Base-by-base conservation (phyloP, 2,329 filamentous ascomycete genomes). In the Arthrobotrys musiformis region DNA sequence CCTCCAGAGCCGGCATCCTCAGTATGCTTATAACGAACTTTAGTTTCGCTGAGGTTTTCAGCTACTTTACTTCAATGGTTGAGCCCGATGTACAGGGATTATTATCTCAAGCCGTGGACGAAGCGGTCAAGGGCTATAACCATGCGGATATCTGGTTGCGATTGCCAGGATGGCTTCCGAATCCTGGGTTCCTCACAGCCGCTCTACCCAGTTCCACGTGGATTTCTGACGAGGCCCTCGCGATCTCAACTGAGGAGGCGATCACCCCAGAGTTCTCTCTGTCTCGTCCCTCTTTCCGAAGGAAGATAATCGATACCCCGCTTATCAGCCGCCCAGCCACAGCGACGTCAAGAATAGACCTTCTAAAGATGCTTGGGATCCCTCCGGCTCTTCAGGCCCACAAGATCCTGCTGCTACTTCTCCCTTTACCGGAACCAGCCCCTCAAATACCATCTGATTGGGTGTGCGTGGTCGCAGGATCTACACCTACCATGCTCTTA, bases 381-480 rank as follows among this genome's bases (percentile, higher is more conserved):
- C 64, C 64, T 13, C 9, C 46, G 2, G 22, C 60, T 7, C 33
- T 70, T 19, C 56, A 58, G 8, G 35, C 9, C 11, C 46, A 48
- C 22, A 69, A 64, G 24, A 48, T 76, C 1, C 40, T 76, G 28
- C 48, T 76, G 4, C 64, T 76, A 1, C 72, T 70, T 6, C 35
- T 76, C 11, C 72, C 72, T 0, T 46, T 69, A 0, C 70, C 70
- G 3, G 64, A 69, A 5, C 64, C 72, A 11, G 56, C 72, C 26
- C 72, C 72, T 13, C 64, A 76, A 54, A 52, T 70, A 35, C 72
- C 72, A n/a, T 76, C 72, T 8, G 72, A 76, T 33, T 76, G 72
- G 72, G 19, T 76, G 1, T 76, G 72, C 22, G 46, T 76, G 15
- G 50, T 76, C 9, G 72, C 72, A 5, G 72, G 72, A 17, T 76